Evolutionary conservation across 805 yeast genomes (phyloP).

Genomic region (Candida odintsovae): DNA sequence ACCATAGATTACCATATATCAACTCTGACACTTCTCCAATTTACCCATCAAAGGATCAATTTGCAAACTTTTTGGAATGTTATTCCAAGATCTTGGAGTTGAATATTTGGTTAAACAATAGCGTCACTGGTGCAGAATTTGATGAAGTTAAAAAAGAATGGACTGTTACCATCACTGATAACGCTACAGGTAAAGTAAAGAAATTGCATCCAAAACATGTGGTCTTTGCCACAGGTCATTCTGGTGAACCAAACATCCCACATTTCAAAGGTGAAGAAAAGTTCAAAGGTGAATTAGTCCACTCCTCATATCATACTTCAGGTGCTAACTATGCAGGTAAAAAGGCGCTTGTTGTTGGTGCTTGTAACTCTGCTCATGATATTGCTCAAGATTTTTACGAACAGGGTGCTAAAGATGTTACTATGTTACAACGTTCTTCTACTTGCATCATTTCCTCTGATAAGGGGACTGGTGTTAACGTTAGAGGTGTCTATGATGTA

Average conservation of each 20-base stretch:
- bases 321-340: constrained; percentile 37
- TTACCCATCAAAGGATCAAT: constrained; percentile 38
- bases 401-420: constrained; percentile 34
- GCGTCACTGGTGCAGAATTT: constrained; percentile 28
- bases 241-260: constrained; percentile 41
- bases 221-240: constrained; percentile 40
- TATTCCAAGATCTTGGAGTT: constrained; percentile 37
- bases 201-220: constrained; percentile 31
- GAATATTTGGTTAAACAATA: constrained; percentile 30
- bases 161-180: constrained; percentile 29
- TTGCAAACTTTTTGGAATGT: constrained; percentile 37
- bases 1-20: constrained; percentile 36
- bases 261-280: constrained; percentile 31
- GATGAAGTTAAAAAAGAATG: constrained; percentile 26
- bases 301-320: constrained; percentile 36
- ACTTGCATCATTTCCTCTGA: constrained; percentile 37
- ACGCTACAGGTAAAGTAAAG: constrained; percentile 21
- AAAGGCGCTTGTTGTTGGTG: constrained; percentile 39
- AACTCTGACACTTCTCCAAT: constrained; percentile 36
- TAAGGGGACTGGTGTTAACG: constrained; percentile 26
- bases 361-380: constrained; percentile 42
- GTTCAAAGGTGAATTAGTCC: constrained; percentile 35
- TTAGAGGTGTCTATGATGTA: constrained; percentile 30
- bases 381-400: constrained; percentile 40
- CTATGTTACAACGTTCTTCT: constrained; percentile 41